Conservation (phyloP, 352 stramenopile species). For the Globisporangium cederbergense region DNA sequence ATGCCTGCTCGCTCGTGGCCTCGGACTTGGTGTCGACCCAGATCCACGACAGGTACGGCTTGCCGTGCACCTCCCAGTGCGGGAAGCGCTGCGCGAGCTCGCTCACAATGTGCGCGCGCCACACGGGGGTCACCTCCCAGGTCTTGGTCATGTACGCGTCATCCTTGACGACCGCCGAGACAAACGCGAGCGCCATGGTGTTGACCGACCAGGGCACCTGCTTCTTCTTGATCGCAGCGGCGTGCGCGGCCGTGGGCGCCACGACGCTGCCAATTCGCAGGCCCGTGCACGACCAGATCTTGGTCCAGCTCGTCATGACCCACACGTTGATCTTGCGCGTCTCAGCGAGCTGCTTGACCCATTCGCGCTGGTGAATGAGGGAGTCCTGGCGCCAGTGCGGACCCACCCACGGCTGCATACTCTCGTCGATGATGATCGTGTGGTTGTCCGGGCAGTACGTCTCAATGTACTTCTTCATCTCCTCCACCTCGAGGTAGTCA, state of each 20-base stretch:
- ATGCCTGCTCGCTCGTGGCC: constrained; percentile 48
- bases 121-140: constrained; percentile 81
- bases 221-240: constrained; percentile 85
- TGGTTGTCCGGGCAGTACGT: constrained; percentile 77
- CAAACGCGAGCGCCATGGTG: constrained; percentile 85
- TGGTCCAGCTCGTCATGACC: constrained; percentile 91
- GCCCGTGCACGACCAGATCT: constrained; percentile 91
- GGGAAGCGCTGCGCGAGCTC: constrained; percentile 60
- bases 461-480: constrained; percentile 89
- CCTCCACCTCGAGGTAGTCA: constrained; percentile 79
- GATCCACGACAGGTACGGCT: constrained; percentile 83
- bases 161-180: constrained; percentile 81
- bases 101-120: constrained; percentile 59
- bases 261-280: constrained; percentile 87
- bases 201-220: constrained; percentile 92
- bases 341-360: constrained; percentile 68
- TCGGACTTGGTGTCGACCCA: constrained; percentile 85
- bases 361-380: constrained; percentile 86
- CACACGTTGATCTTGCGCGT: constrained; percentile 85
- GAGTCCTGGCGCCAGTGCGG: constrained; percentile 81
- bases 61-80: constrained; percentile 62
- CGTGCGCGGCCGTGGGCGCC: constrained; percentile 71
- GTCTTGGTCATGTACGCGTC: constrained; percentile 76
- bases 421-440: constrained; percentile 91
- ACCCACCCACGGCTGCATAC: constrained; percentile 89